phyloP scores from a whole-genome alignment of 371 early-diverging fungal species.

The Parasitella parasitica region DNA sequence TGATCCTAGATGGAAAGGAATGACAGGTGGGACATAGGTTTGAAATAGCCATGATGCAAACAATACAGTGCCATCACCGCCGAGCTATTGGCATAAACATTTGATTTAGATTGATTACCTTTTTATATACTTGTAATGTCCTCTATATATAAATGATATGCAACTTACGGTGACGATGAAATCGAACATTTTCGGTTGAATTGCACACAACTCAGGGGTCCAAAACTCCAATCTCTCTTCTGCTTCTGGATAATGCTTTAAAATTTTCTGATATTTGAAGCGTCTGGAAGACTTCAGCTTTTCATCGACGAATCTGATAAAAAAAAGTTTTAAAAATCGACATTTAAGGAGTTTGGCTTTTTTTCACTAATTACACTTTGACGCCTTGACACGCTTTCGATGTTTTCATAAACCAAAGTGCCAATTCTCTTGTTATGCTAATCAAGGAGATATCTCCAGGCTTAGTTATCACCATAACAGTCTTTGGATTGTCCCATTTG shows the following conservation, averaged over 20 bases:
- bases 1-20: constrained; percentile 89
- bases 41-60: constrained; percentile 94
- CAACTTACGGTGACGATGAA: constrained; percentile 76
- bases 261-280: constrained; percentile 53
- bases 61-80: constrained; percentile 89
- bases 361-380: constrained; percentile 1
- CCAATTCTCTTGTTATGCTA: constrained; percentile 75
- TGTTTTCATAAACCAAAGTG: constrained; percentile 73
- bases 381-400: constrained; percentile 9
- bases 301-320: constrained; percentile 63
- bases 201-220: constrained; percentile 75
- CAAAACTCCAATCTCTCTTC: constrained; percentile 65
- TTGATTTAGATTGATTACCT: background rate
- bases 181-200: constrained; percentile 70
- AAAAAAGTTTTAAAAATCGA: constrained; percentile 1
- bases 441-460: constrained; percentile 79
- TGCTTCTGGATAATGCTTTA: constrained; percentile 26
- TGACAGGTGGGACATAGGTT: constrained; percentile 84
- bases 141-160: no score
- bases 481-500: constrained; percentile 70
- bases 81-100: constrained; percentile 52
- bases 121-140: no score
- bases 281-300: constrained; percentile 56
- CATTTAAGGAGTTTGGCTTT: background rate
- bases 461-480: constrained; percentile 90